Evolutionary conservation across 495 filamentous ascomycete species (phyloP), one percentile per base, ranked within the genome.

Genomic region (Sporormia fimetaria): DNA sequence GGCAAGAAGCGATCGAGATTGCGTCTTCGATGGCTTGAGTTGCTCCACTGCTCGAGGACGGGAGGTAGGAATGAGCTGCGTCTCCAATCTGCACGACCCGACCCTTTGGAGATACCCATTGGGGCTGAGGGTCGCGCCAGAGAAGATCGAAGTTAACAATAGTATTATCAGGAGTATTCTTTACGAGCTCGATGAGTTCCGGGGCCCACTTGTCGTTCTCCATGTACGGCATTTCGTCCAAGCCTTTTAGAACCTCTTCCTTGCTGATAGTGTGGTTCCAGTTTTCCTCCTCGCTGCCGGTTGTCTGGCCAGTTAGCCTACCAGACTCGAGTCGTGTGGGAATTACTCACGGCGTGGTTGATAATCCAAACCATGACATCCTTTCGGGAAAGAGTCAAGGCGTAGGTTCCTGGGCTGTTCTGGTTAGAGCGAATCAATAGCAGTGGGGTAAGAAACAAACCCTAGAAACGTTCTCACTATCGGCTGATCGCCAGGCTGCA

Each of bases 341-440:
- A 5, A 3, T 1, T n/a, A 49, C 63, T 57, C 49, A 65, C 68
- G 40, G 70, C 66, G 52, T 72, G 68, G 55, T 72, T 73, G 59
- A 72, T 68, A 44, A 73, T 62, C 69, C 69, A 73, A 16, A 73
- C 66, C 57, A 69, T 66, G 16, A 62, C 64, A 27, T 69, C 69
- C 5, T 59, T 55, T 4, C 67, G 60, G 16, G 64, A 65, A n/a
- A 71, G 47, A 0, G 65, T 65, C 49, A 71, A 60, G 8, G 56
- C 67, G 36, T 71, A 73, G n/a, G 62, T 68, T 12, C 61, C 63
- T 3, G 67, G 67, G 0, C 67, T 70, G 16, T 8, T 10, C 4
- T 17, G 1, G 21, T 14, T 16, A 7, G 7, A 12, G 23, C 5
- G 21, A 16, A 38, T 16, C 7, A 11, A 1, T 10, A 6, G n/a